Evolutionary conservation across 192 early-diverging fungal species (phyloP), one percentile per base, ranked within the genome.

Genomic region (Powellomyces hirtus): DNA sequence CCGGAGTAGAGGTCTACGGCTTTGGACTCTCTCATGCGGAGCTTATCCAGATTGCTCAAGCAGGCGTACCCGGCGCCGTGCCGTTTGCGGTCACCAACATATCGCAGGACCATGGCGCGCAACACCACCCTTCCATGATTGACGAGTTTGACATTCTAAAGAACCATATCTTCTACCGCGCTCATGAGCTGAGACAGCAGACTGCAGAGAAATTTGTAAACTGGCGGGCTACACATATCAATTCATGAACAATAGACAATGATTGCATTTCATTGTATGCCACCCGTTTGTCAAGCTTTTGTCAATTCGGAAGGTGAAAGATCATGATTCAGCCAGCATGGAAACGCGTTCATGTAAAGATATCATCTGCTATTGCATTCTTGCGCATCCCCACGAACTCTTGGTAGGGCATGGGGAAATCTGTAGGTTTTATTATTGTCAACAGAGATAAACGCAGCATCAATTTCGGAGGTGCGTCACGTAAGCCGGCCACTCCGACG

Each of bases 131-230:
- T n/a, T 44, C 8, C 18, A 38, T 67, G 33, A 26, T 68, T 35
- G 53, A 84, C 60, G 84, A 88, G 62, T 67, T 86, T 57, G 78
- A 80, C 11, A 29, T 70, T 18, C 61, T 88, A 27, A 60, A 78
- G 31, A 70, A 82, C n/a, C 26, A 79, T 38, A 56, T 88, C 14
- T 70, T 88, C 50, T 84, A 84, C 59, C 74, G 72, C 64, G 59
- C 59, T 3, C 75, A 88, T 61, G 81, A 85, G 38, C 69, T 88
- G 16, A 55, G 87, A 29, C 74, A 77, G 58, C 71, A 76, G 38
- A 79, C 84, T 1, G 81, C 79, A 38, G 82, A 86, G 53, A 81
- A 80, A 73, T 88, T 88, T 77, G 71, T 84, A 44, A 75, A 72
- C 33, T 85, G 83, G 83, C 75, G 84, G 18, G 27, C 52, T 13